Evolutionary conservation across 495 filamentous ascomycete species (phyloP), one percentile per base, ranked within the genome.

Genomic region (Xylaria sp.): DNA sequence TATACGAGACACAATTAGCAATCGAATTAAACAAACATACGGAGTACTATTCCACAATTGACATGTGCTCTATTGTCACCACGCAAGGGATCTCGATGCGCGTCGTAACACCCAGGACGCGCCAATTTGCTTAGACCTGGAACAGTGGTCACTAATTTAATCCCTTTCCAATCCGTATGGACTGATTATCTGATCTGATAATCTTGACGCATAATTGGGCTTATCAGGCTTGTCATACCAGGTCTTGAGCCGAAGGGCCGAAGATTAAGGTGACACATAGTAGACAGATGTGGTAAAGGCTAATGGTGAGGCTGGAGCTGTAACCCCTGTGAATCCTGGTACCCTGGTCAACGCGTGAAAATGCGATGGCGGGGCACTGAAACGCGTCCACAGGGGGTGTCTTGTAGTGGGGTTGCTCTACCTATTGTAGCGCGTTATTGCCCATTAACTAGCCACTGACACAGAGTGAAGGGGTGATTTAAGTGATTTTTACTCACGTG

Each of bases 361-460:
- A 65, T 61, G 67, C 67, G 65, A 73, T 74, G 70, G 75, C 72
- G 73, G 77, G 76, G 71, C 67, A 26, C 8, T 11, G 0, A 44
- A 66, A 66, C 69, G 69, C 69, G 69, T 43, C 58, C 35, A 31
- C 40, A 48, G 8, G 26, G 44, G 53, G 33, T 5, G 57, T 29
- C 59, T 52, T 44, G 37, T 66, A 65, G 66, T 71, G 68, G 67
- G 71, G 72, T 50, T 19, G 14, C 41, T 58, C 55, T 33, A 43
- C 50, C 55, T 33, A 43, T 43, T 62, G 59, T 67, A 68, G 66
- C 66, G 66, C 53, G 66, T 68, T 67, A 21, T 55, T 64, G 70
- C 62, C n/a, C 59, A 26, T 62, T 41, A 1, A 37, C 58, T 26
- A 52, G 48, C 48, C 48, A 24, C 24, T 53, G 21, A 53, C 53